Evolutionary conservation across 2,329 filamentous ascomycete genomes (phyloP), one percentile per base, ranked within the genome.

Genomic region (Sclerotinia nivalis): DNA sequence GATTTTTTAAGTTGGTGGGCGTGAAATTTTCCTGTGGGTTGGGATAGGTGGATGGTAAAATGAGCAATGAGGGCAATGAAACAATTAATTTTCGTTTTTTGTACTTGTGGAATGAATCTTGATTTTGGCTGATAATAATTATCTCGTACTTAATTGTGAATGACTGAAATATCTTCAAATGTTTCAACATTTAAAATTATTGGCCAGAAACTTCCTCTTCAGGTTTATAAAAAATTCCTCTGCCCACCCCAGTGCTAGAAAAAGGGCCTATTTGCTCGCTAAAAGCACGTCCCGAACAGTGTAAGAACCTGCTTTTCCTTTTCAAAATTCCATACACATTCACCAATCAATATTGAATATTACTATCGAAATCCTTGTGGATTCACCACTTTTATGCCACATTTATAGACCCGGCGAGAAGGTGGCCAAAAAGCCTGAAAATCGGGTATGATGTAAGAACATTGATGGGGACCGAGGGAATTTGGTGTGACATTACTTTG

Each of bases 291-390:
- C 15, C 45, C 60, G 13, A 43, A 20, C 47, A 37, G 18, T 25
- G 20, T n/a, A n/a, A 62, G 61, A 64, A 52, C 47, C 47, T 52
- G 61, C 22, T 52, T 64, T 52, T 50, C 31, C 28, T 52, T 25
- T 15, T 4, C 31, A 2, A 40, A 64, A 20, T 52, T 25, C n/a
- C 61, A 52, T 52, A n/a, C 45, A 15, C 22, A 28, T 12, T 52
- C 61, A 52, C 61, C 61, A 64, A 64, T 64, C 61, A 64, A 64
- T 64, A 40, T n/a, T n/a, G 64, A 58, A 66, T 55, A 56, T 58
- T 9, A 12, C 25, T 22, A 58, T 67, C 40, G 25, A 67, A 34
- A 67, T 20, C 64, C 61, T 25, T 67, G 52, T 45, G 54, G 4
- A 45, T 9, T 52, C 47, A 64, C n/a, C 47, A 40, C 34, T 52